Evolutionary conservation across 805 yeast genomes (phyloP).

Genomic region (Yamadazyma sp.): DNA sequence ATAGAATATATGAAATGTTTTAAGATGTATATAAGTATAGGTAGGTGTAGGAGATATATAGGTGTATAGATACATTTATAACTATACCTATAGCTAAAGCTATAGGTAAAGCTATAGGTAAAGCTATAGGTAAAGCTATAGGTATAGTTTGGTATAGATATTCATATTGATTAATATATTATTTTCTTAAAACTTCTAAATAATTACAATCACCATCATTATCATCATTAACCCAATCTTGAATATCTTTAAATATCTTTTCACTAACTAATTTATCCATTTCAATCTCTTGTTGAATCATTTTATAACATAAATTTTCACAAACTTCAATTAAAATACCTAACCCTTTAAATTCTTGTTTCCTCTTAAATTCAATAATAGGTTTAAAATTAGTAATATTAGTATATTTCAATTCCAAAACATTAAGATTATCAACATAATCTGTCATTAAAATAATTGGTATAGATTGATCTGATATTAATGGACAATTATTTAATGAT

Average conservation of each 20-base stretch:
- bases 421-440: slow-evolving; percentile 58
- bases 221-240: slow-evolving; percentile 55
- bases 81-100: too few species aligned
- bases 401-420: slow-evolving; percentile 72
- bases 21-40: too few species aligned
- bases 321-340: slow-evolving; percentile 75
- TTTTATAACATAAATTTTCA: slow-evolving; percentile 57
- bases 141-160: too few species aligned
- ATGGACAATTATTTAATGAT: slow-evolving; percentile 70
- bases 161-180: too few species aligned
- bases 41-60: too few species aligned
- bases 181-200: slow-evolving; percentile 4
- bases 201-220: slow-evolving; percentile 33
- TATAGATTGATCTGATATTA: slow-evolving; percentile 54
- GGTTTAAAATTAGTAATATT: slow-evolving; percentile 59
- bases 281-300: slow-evolving; percentile 58
- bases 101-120: too few species aligned
- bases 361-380: slow-evolving; percentile 62
- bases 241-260: slow-evolving; percentile 58
- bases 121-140: too few species aligned
- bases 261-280: slow-evolving; percentile 57
- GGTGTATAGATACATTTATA: too few species aligned
- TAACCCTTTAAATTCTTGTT: slow-evolving; percentile 43
- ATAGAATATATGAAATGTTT: too few species aligned
- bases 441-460: slow-evolving; percentile 47